These are phyloP conservation scores for Physocladia obscura DNA, from an alignment of 192 early-diverging fungal genomes.

Conservation along the genomic window DNA sequence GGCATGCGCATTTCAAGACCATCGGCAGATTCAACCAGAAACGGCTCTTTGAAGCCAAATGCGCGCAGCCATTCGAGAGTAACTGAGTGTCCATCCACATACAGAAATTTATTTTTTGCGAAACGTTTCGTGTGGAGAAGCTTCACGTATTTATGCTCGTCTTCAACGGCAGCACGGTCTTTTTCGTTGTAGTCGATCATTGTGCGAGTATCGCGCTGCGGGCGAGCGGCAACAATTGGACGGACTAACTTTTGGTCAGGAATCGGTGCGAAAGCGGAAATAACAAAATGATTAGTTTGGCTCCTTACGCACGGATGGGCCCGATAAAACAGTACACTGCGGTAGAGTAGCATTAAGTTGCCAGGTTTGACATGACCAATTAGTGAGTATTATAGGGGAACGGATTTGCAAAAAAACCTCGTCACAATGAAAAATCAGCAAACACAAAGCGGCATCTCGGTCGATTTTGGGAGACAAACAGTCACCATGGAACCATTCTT, in stretches of 20 bases:
- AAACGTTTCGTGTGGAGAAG: constrained; percentile 70
- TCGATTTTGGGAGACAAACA: constrained; percentile 18
- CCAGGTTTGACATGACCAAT: not conserved
- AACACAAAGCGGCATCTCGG: constrained; percentile 10
- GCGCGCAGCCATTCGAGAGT: constrained; percentile 65
- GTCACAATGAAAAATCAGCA: constrained; percentile 41
- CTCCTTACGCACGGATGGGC: constrained; percentile 38
- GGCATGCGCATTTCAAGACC: constrained; percentile 87
- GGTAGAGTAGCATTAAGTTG: not conserved
- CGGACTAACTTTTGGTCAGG: not conserved
- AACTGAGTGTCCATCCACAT: constrained; percentile 63
- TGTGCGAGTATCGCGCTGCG: constrained; percentile 34
- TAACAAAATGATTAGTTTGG: not conserved
- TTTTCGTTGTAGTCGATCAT: constrained; percentile 82
- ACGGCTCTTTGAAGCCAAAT: constrained; percentile 70
- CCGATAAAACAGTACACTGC: constrained; percentile 38
- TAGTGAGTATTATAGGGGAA: too few relatives aligned
- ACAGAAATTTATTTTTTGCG: constrained; percentile 62
- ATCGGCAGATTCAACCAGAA: constrained; percentile 66
- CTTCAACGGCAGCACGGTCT: constrained; percentile 73
- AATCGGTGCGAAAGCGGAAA: not conserved
- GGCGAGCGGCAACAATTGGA: not conserved
- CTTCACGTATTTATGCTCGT: constrained; percentile 79
- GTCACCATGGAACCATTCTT: constrained; percentile 37
- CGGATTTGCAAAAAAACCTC: too few relatives aligned